These are phyloP conservation scores for Eucalyptus cladocalyx DNA, from an alignment of 345 rosid genomes.

Conservation along the genomic window DNA sequence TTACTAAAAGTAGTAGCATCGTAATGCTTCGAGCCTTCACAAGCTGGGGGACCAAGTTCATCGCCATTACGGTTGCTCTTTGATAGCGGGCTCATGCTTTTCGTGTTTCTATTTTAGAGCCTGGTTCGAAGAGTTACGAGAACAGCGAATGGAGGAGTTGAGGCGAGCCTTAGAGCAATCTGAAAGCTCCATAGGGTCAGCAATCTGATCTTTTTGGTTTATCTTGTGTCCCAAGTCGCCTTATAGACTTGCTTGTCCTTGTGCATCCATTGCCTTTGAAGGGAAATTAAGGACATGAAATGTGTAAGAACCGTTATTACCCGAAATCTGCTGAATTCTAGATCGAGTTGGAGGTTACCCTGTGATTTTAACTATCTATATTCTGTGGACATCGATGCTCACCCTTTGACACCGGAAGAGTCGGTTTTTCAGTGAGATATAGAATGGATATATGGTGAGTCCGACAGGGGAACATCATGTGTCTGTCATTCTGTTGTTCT, in stretches of 20 bases:
- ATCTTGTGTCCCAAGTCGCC: not conserved
- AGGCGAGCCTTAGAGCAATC: constrained; percentile 60
- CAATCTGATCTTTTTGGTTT: not conserved
- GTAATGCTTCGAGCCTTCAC: not conserved
- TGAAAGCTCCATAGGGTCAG: constrained; percentile 75
- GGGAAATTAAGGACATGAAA: not conserved
- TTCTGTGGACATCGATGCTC: not conserved
- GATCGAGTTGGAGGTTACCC: not conserved
- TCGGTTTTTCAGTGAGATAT: not conserved
- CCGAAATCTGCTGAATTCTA: not conserved
- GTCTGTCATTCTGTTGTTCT: not conserved
- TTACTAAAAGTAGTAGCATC: not conserved
- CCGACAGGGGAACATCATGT: not conserved
- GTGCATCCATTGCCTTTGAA: not conserved
- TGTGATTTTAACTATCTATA: not conserved
- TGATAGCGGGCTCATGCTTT: not conserved
- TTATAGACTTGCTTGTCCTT: not conserved
- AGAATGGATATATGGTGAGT: not conserved
- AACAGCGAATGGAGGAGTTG: constrained; percentile 65
- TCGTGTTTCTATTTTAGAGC: constrained; percentile 24
- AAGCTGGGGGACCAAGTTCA: not conserved
- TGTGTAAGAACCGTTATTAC: not conserved
- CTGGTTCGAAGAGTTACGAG: constrained; percentile 81
- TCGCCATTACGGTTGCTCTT: not conserved
- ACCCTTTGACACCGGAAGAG: not conserved